These are phyloP conservation scores for Dipodascopsis uninucleata DNA, from an alignment of 805 yeast genomes.

Conservation along the genomic window DNA sequence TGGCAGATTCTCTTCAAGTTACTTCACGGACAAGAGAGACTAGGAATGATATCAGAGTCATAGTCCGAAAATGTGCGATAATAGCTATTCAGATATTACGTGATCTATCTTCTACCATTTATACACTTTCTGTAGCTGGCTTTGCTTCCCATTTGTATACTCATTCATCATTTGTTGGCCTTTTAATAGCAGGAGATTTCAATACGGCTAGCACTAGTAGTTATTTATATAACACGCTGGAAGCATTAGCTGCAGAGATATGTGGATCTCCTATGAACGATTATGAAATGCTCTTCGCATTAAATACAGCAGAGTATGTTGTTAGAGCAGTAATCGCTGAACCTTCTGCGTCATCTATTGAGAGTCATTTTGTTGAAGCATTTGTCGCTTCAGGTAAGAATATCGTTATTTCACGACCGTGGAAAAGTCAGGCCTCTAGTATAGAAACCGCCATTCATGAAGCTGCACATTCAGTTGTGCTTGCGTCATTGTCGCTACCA, in stretches of 20 bases:
- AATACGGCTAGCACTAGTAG: too few relatives aligned
- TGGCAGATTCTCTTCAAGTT: too few relatives aligned
- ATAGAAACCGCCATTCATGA: conserved; percentile 13
- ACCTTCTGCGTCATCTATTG: too few relatives aligned
- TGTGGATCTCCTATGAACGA: too few relatives aligned
- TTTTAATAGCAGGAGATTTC: conserved; percentile 6
- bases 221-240: too few relatives aligned
- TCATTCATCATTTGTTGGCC: conserved; percentile 20
- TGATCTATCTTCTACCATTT: conserved; percentile 12
- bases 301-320: conserved; percentile 19
- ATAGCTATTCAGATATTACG: conserved; percentile 6
- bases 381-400: not conserved
- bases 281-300: conserved; percentile 12
- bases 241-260: too few relatives aligned
- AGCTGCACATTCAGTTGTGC: conserved; percentile 27
- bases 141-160: conserved; percentile 17
- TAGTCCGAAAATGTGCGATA: too few relatives aligned
- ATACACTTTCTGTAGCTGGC: conserved; percentile 13
- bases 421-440: not conserved
- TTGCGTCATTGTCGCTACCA: conserved; percentile 22
- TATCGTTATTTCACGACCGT: not conserved
- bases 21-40: too few relatives aligned
- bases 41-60: too few relatives aligned
- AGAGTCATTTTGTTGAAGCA: too few relatives aligned
- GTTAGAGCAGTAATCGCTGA: too few relatives aligned